Evolutionary conservation across 1,284 basidiomycete genomes (phyloP).

Genomic region (Phlebopus sp.): DNA sequence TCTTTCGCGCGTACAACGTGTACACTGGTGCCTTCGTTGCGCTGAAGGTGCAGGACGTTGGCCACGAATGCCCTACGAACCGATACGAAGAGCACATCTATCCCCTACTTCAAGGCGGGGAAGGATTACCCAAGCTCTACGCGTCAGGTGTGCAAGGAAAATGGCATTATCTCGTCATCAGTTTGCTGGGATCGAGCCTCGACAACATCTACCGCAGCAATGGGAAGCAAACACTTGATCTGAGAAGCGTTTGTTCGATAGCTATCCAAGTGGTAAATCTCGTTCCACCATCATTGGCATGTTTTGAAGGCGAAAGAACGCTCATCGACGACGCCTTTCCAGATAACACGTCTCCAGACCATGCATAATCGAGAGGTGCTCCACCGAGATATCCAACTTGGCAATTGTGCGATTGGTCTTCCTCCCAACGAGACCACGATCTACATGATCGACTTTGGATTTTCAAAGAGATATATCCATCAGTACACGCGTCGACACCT

Average conservation of each 20-base stretch:
- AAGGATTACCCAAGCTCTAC: slow-evolving; percentile 68
- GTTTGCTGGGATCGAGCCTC: slow-evolving; percentile 65
- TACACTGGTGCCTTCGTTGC: slow-evolving; percentile 59
- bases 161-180: slow-evolving; percentile 75
- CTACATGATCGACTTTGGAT: slow-evolving; percentile 83
- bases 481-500: slow-evolving; percentile 60
- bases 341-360: slow-evolving; percentile 66
- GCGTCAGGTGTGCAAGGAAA: slow-evolving; percentile 54
- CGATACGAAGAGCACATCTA: slow-evolving; percentile 66
- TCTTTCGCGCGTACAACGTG: slow-evolving; percentile 59
- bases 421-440: slow-evolving; percentile 54
- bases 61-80: slow-evolving; percentile 74
- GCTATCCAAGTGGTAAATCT: slow-evolving; percentile 68
- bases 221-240: slow-evolving; percentile 57
- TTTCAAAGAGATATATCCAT: slow-evolving; percentile 74
- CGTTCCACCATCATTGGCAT: neutral
- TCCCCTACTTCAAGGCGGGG: slow-evolving; percentile 67
- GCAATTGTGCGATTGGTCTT: slow-evolving; percentile 66
- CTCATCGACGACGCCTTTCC: slow-evolving; percentile 14
- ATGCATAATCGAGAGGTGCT: slow-evolving; percentile 72
- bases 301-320: neutral
- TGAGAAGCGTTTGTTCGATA: slow-evolving; percentile 67
- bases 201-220: slow-evolving; percentile 57
- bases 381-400: slow-evolving; percentile 74
- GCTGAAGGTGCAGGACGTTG: slow-evolving; percentile 63